phyloP scores from a whole-genome alignment of 1,284 basidiomycete genomes.

The Pterulicium gracile region DNA sequence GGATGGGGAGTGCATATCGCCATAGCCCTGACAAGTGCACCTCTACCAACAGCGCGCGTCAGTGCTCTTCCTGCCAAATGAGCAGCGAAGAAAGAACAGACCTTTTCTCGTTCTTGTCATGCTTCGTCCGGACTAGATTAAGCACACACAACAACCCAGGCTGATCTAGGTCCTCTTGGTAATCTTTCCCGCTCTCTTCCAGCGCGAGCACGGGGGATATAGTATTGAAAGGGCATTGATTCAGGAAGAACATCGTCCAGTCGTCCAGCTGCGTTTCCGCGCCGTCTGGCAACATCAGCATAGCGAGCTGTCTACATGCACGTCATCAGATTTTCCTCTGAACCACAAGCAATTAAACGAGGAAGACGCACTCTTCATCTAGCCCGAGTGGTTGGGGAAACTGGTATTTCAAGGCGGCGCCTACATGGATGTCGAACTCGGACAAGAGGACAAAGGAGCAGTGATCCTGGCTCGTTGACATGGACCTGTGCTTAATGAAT shows the following conservation, averaged over 20 bases:
- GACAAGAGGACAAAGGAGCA: conserved; percentile 90
- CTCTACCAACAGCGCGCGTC: conserved; percentile 38
- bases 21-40: conserved; percentile 91
- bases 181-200: conserved; percentile 31
- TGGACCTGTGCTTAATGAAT: background rate
- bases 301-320: conserved; percentile 70
- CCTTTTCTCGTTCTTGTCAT: conserved; percentile 81
- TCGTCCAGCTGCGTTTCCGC: conserved; percentile 91
- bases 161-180: conserved; percentile 23
- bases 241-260: conserved; percentile 98
- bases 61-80: conserved; percentile 3
- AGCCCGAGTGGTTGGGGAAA: conserved; percentile 88
- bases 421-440: conserved; percentile 92
- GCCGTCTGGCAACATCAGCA: conserved; percentile 97
- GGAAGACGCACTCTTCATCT: conserved; percentile 72
- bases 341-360: background rate
- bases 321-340: conserved; percentile 10
- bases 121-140: conserved; percentile 92
- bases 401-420: conserved; percentile 86
- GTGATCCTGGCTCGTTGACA: conserved; percentile 34
- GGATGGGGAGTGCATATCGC: conserved; percentile 94
- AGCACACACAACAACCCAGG: conserved; percentile 81
- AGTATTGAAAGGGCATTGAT: conserved; percentile 81
- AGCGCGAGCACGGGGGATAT: conserved; percentile 75
- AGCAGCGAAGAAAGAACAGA: conserved; percentile 25